Evolutionary conservation across 2,329 filamentous ascomycete species (phyloP), one percentile per base, ranked within the genome.

Genomic region (Neofusicoccum parvum): DNA sequence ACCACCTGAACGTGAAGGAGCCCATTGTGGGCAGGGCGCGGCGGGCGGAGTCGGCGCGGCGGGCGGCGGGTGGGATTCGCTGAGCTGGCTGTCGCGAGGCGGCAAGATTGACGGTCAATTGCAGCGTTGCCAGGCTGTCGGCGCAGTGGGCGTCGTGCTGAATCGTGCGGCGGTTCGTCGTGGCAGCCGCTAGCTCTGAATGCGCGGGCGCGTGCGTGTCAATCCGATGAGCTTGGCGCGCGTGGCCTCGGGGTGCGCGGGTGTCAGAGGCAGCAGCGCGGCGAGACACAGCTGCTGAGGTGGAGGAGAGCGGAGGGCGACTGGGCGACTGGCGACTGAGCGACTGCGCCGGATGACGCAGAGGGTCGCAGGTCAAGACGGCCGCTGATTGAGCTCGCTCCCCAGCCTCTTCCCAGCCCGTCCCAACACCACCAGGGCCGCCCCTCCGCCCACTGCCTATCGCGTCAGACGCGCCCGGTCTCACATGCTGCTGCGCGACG

Each of bases 1-100:
- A 91, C 88, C 88, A 91, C 78, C 85, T 88, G 82, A 91, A 91
- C 59, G 87, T 87, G 75, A 87, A 90, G 80, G 82, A 89, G 73
- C 86, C 88, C 87, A 90, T 89, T 70, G 74, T 80, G 36, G 53
- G 36, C 53, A 41, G 17, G 53, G 53, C 53, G 53, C 53, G 37
- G 46, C 27, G 27, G 48, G 12, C 20, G 20, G 48, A 12, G 23
- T 56, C 37, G 53, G 53, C 15, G 36, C 53, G 36, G 53, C 4
- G 34, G 50, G 50, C 50, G 10, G 50, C 53, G 17, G 41, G 27
- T 32, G 53, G 37, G 56, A 60, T 37, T 23, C 27, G 56, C 56
- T 60, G 56, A 36, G 43, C 43, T 60, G 56, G 56, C 43, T 36
- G 56, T 11, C 34, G 41, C n/a, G 43, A 60, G 43, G 56, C 56